A percentile compares a stretch with the other conserved stretches of the same genome.
These are phyloP conservation scores for Malbranchea zuffiana DNA, from an alignment of 2,329 filamentous ascomycete species.

Conservation along the genomic window DNA sequence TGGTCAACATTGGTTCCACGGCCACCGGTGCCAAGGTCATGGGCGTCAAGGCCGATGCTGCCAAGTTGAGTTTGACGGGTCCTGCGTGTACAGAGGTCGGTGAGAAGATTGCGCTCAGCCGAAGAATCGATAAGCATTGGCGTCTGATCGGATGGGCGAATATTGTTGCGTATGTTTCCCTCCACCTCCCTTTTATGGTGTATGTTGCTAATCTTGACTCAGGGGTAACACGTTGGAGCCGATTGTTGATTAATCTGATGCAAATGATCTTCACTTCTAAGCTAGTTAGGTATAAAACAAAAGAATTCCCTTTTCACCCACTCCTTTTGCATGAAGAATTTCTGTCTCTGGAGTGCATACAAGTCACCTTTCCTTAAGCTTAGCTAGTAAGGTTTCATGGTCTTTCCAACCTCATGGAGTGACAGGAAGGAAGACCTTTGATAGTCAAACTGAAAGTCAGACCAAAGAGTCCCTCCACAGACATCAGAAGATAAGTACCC, in stretches of 20 bases:
- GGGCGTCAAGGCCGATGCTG: constrained; percentile 93
- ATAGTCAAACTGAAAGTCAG: no score
- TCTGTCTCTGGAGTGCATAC: no score
- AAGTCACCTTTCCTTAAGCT: no score
- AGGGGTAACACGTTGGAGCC: constrained; percentile 41
- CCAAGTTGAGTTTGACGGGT: constrained; percentile 83
- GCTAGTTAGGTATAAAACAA: no score
- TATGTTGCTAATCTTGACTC: constrained; percentile 12
- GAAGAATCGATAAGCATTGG: constrained; percentile 99
- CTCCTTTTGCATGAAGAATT: no score
- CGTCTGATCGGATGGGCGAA: constrained; percentile 86
- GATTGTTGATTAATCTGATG: constrained; percentile 27
- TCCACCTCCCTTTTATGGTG: constrained; percentile 6
- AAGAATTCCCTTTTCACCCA: no score
- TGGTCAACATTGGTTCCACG: constrained; percentile 98
- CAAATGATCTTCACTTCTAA: no score
- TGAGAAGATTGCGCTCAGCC: constrained; percentile 91
- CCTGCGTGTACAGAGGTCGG: constrained; percentile 94
- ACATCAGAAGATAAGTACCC: no score
- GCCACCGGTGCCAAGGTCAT: constrained; percentile 96
- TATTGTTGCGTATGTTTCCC: constrained; percentile 47
- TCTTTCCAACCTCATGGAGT: no score
- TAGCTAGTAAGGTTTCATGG: no score
- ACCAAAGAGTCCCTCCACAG: no score
- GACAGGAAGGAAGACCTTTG: no score